Evolutionary conservation across 2,329 filamentous ascomycete genomes (phyloP).

Genomic region (Cyanodermella asteris): DNA sequence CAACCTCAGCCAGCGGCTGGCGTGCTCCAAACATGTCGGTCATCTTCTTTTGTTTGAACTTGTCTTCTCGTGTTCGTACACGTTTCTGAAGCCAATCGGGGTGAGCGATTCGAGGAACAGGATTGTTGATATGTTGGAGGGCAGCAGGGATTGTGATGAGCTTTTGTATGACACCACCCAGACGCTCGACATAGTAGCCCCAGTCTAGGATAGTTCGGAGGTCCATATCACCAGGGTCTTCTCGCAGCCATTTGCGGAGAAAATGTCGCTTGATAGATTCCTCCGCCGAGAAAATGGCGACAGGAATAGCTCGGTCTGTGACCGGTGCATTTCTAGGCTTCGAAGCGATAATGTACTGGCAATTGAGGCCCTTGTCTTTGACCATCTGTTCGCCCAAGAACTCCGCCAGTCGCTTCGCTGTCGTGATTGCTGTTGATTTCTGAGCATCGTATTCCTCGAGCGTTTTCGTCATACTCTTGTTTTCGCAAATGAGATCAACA

Average conservation of each 20-base stretch:
- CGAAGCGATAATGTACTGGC: conserved; percentile 96
- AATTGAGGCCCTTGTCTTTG: conserved; percentile 96
- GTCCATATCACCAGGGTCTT: conserved; percentile 79
- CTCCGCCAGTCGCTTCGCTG: conserved; percentile 78
- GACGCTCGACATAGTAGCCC: conserved; percentile 88
- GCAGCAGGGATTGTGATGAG: conserved; percentile 96
- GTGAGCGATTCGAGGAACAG: conserved; percentile 78
- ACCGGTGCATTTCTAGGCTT: conserved; percentile 73
- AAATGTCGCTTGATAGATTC: conserved; percentile 72
- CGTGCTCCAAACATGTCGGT: conserved; percentile 68
- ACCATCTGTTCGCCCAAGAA: conserved; percentile 98
- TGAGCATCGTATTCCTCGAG: conserved; percentile 87
- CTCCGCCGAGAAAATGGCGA: conserved; percentile 93
- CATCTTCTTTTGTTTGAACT: conserved; percentile 96
- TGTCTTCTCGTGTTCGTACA: conserved; percentile 90
- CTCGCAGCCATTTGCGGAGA: conserved; percentile 84
- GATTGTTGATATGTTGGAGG: conserved; percentile 83
- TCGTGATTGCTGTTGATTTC: conserved; percentile 98
- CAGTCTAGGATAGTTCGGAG: conserved; percentile 80
- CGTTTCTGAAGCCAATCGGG: conserved; percentile 90
- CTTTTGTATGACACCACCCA: conserved; percentile 96
- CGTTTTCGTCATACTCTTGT: conserved; percentile 93
- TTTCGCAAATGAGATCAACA: conserved; percentile 99
- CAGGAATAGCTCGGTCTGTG: conserved; percentile 80
- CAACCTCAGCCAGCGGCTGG: conserved; percentile 46